These are phyloP conservation scores for Strobilomyces confusus DNA, from an alignment of 768 basidiomycete species.

Conservation along the genomic window DNA sequence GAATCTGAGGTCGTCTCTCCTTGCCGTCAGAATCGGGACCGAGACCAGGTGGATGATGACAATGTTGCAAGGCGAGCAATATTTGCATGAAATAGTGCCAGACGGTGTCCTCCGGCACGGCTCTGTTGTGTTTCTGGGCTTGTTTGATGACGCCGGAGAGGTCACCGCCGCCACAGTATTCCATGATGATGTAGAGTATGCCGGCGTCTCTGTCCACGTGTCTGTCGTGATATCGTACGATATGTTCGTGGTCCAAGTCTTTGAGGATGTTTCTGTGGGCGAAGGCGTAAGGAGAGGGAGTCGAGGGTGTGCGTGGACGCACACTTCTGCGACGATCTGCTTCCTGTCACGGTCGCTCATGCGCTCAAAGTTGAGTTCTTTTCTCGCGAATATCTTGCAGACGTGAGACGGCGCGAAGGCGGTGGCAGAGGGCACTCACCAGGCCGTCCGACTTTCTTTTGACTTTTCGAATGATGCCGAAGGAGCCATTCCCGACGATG, in stretches of 20 bases:
- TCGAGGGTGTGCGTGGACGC: conserved; percentile 30
- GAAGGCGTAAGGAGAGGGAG: not conserved
- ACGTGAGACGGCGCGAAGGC: not conserved
- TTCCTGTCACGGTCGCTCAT: conserved; percentile 96
- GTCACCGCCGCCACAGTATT: conserved; percentile 97
- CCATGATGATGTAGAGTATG: conserved; percentile 97
- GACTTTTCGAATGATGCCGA: conserved; percentile 97
- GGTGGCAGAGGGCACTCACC: conserved; percentile 44
- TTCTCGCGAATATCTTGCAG: conserved; percentile 74
- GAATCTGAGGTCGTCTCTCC: conserved; percentile 52
- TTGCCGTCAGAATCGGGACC: conserved; percentile 38
- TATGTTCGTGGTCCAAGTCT: conserved; percentile 91
- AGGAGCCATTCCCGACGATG: conserved; percentile 94
- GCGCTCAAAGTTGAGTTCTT: conserved; percentile 95
- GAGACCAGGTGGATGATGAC: conserved; percentile 71
- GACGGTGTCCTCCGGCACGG: conserved; percentile 86
- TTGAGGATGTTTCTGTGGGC: conserved; percentile 85
- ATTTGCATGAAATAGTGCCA: conserved; percentile 98
- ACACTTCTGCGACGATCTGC: conserved; percentile 99
- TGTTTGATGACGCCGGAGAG: conserved; percentile 84
- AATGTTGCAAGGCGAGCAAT: conserved; percentile 82
- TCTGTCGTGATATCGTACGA: conserved; percentile 92
- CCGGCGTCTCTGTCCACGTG: conserved; percentile 87
- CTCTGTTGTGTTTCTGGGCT: conserved; percentile 59
- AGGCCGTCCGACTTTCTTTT: conserved; percentile 76